Base-by-base conservation (phyloP, 2,329 filamentous ascomycete species). In the Fusarium duplospermum region DNA sequence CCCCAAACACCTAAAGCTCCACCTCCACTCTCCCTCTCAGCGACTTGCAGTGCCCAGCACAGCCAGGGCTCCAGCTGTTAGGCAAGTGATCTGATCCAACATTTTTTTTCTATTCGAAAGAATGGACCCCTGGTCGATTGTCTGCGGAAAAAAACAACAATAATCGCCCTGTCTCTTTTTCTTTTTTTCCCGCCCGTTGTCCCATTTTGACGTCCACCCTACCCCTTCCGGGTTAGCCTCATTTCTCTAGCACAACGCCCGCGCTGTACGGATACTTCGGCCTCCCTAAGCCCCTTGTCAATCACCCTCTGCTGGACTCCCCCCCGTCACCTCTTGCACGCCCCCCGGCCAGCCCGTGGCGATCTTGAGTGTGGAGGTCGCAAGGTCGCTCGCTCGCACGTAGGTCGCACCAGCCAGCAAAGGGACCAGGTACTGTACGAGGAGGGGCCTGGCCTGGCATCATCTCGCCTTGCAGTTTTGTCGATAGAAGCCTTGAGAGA, bases 301-400 rank as follows among this genome's bases (percentile, higher is more conserved):
- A 67, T 75, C 73, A 69, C 42, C 36, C 67, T 71, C 38, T n/a
- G 22, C n/a, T 31, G 22, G 24, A 47, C 52, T 31, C 52, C 52
- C 52, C 31, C 52, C 31, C 52, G 29, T 35, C 52, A 24, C 54
- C 54, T 36, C 20, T 57, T 64, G 73, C 67, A 33, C 70, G 54
- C 68, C 69, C 71, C 74, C 76, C 71, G 73, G 71, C 70, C 71
- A 77, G 73, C 69, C 73, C 68, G 70, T 71, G 76, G 67, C 75
- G 75, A 78, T 78, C 76, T 70, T 67, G 69, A 71, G 71, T 77
- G 76, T 77, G 76, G 76, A 78, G 76, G 75, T 71, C 65, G 68
- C 68, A 72, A 62, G 71, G 60, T 52, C 16, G 47, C 47, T 52
- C 47, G 22, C 45, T 50, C 45, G 24, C 45, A 50, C 57, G 65